Percentiles rank a stretch among this genome's conserved stretches.
Conservation (phyloP, 2,329 filamentous ascomycete species). For the Colletotrichum orbiculare region DNA sequence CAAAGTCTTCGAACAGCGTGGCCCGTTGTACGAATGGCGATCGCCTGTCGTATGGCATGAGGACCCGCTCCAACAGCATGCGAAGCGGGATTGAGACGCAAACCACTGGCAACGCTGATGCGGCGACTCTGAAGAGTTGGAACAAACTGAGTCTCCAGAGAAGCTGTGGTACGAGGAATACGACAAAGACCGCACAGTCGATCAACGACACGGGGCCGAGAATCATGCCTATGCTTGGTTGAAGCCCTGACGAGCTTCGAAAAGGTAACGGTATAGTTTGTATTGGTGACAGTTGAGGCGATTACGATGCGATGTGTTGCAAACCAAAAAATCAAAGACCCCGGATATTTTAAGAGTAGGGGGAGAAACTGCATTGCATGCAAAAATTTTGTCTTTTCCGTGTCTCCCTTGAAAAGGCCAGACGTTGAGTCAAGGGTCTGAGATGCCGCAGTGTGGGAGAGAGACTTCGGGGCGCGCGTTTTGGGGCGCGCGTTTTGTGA, state of each 20-base stretch:
- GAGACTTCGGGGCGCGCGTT: slow-evolving; percentile 13
- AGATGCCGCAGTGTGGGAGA: background rate
- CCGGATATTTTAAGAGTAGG: background rate
- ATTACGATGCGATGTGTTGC: slow-evolving; percentile 1
- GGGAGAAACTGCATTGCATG: too few relatives aligned
- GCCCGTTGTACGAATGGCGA: slow-evolving; percentile 71
- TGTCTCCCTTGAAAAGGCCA: too few relatives aligned
- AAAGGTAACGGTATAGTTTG: background rate
- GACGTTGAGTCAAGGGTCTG: too few relatives aligned
- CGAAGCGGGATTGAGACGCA: slow-evolving; percentile 68
- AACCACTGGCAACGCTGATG: slow-evolving; percentile 76
- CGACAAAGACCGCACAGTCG: slow-evolving; percentile 79
- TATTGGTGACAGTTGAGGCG: slow-evolving; percentile 6
- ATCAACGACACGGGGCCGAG: slow-evolving; percentile 79
- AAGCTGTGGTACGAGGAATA: slow-evolving; percentile 78
- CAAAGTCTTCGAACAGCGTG: slow-evolving; percentile 81
- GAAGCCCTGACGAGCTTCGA: background rate
- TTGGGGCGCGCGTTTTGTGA: slow-evolving; percentile 19
- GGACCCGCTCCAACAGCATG: slow-evolving; percentile 68
- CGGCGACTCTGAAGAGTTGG: slow-evolving; percentile 65
- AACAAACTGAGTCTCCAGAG: slow-evolving; percentile 74
- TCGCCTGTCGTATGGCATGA: slow-evolving; percentile 53
- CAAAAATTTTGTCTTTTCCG: too few relatives aligned
- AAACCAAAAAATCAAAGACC: background rate
- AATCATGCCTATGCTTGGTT: slow-evolving; percentile 66